Conservation (phyloP, 805 yeast genomes). For the Cyberlindnera veronae region DNA sequence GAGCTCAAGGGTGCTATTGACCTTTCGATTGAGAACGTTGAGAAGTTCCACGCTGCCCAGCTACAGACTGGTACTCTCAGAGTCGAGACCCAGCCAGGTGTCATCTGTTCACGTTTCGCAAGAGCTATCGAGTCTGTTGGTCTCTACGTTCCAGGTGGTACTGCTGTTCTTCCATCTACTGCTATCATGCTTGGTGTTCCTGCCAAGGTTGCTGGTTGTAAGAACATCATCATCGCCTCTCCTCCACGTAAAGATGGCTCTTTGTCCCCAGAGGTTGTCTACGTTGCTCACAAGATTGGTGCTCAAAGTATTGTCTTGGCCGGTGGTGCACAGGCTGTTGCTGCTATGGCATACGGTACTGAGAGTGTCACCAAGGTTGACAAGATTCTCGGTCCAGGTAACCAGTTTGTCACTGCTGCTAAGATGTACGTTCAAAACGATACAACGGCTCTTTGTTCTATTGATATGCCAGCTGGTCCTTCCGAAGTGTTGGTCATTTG, state of each 20-base stretch:
- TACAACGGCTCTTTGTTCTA: constrained; percentile 89
- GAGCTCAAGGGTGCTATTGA: constrained; percentile 83
- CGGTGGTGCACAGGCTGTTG: constrained; percentile 99
- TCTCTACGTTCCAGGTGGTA: constrained; percentile 96
- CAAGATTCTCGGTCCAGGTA: constrained; percentile 97
- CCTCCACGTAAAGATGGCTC: constrained; percentile 95
- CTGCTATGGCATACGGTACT: constrained; percentile 99
- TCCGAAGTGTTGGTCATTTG: constrained; percentile 96
- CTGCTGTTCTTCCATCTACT: constrained; percentile 96
- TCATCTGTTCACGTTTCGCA: constrained; percentile 88
- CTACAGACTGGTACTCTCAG: constrained; percentile 64
- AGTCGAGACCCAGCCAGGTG: constrained; percentile 95
- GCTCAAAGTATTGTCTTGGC: constrained; percentile 89
- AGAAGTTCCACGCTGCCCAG: constrained; percentile 93
- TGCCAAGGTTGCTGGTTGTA: constrained; percentile 96
- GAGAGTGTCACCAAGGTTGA: constrained; percentile 89
- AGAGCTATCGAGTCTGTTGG: constrained; percentile 95
- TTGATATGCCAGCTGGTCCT: constrained; percentile 99
- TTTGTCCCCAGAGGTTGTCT: constrained; percentile 94
- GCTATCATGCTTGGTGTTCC: constrained; percentile 98
- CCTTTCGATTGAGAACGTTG: constrained; percentile 82
- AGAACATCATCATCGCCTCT: constrained; percentile 86
- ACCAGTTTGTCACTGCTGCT: constrained; percentile 98
- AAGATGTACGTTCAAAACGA: constrained; percentile 97
- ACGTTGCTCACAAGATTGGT: constrained; percentile 94